Conservation (phyloP, 2,329 filamentous ascomycete species). For the Alternaria burnsii region DNA sequence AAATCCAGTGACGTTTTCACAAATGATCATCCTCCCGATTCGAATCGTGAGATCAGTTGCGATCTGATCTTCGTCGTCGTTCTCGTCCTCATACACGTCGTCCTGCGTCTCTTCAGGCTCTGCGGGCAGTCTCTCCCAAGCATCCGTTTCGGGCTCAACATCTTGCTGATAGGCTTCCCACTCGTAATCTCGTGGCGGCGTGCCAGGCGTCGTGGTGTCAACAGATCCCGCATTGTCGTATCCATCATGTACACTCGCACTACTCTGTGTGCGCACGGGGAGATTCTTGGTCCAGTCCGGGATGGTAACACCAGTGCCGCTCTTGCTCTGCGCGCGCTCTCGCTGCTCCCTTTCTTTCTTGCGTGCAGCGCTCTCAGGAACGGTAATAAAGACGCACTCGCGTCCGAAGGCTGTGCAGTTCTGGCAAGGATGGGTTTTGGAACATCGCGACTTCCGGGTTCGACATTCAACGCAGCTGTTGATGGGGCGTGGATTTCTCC, state of each 20-base stretch:
- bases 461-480: slow-evolving; percentile 52
- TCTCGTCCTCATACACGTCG: slow-evolving; percentile 50
- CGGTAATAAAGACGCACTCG: slow-evolving; percentile 52
- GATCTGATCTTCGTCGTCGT: slow-evolving; percentile 51
- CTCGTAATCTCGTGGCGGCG: slow-evolving; percentile 50
- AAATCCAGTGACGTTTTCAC: slow-evolving; percentile 50
- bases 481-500: slow-evolving; percentile 51
- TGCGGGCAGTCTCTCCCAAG: slow-evolving; percentile 48
- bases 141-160: slow-evolving; percentile 48
- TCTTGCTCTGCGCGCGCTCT: slow-evolving; percentile 39
- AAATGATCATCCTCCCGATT: slow-evolving; percentile 52
- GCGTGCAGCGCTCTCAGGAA: slow-evolving; percentile 49
- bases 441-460: slow-evolving; percentile 50
- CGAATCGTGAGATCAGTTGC: slow-evolving; percentile 50
- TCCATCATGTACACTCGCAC: slow-evolving; percentile 35
- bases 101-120: slow-evolving; percentile 50
- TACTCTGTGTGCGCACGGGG: slow-evolving; percentile 43
- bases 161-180: slow-evolving; percentile 52
- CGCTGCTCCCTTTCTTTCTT: slow-evolving; percentile 49
- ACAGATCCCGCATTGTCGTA: slow-evolving; percentile 40
- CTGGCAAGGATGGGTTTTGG: slow-evolving; percentile 52
- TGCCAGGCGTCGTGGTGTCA: slow-evolving; percentile 48
- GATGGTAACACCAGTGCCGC: slow-evolving; percentile 36
- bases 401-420: slow-evolving; percentile 51
- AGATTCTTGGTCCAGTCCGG: slow-evolving; percentile 50